Base-by-base conservation (phyloP, 176 grass and related monocot species). In the Juncus effusus region DNA sequence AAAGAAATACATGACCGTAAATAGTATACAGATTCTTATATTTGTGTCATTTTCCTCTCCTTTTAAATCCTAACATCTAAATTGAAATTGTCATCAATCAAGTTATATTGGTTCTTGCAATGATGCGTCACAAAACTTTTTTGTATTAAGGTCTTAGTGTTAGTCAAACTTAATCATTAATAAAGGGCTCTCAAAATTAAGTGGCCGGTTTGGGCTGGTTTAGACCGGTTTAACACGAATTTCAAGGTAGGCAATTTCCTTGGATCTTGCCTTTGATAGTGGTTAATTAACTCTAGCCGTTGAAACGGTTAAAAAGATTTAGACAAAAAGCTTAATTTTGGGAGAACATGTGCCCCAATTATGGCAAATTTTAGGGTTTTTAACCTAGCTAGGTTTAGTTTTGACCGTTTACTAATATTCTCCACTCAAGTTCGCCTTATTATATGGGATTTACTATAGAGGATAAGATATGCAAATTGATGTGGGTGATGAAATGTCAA, bases 401-500 rank as follows among this genome's bases (percentile, higher is more conserved):
- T 45, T 72, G 68, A 72, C 39, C 50, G 35, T 54, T 69, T 6
- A 19, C 38, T 19, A 15, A 42, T 66, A 36, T 51, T 12, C 13
- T 72, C 13, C 68, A 72, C 42, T 38, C 68, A 72, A 59, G 59
- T 36, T 72, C 54, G 7, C 68, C 54, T 0, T 16, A 72, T 57
- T 41, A 45, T 28, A 72, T 45, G 68, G 68, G 42, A 72, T 35
- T 10, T 56, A 44, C 2, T 71, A 44, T 59, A 68, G 37, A 2
- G 14, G 53, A 71, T 71, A 45, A 42, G 6, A 57, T 72, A 42
- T 71, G 9, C 10, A 72, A 41, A 58, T 28, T 16, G 36, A 58
- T 71, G 9, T 72, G 54, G 68, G 57, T 13, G 52, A 72, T 72
- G 15, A 72, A 72, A 59, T 72, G 68, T 72, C 68, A 72, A 72